A percentile compares a stretch with the other conserved stretches of the same genome.
Evolutionary conservation across 148 eudicot species (phyloP).

Genomic region (Vaccinium corymbosum): DNA sequence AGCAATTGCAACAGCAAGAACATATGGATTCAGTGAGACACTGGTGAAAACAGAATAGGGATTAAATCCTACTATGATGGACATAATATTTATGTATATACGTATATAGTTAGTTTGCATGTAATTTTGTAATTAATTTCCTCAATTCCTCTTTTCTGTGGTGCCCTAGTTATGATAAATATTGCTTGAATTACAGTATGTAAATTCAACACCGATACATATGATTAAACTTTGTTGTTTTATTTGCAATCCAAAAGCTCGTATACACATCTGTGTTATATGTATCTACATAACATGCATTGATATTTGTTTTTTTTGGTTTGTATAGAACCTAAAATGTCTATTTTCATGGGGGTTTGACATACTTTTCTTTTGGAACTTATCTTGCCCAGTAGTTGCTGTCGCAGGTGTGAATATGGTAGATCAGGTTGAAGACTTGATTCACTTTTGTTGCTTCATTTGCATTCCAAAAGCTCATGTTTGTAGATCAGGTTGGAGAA

Average conservation of each 20-base stretch:
- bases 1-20: slow-evolving; percentile 24
- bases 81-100: background rate
- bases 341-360: no score
- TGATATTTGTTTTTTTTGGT: no score
- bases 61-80: background rate
- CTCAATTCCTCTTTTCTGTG: background rate
- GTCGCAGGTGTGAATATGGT: no score
- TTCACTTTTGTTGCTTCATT: background rate
- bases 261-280: no score
- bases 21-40: slow-evolving; percentile 7
- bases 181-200: background rate
- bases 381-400: no score
- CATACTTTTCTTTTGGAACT: no score
- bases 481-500: background rate
- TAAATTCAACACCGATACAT: background rate
- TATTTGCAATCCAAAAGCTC: background rate
- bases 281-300: no score
- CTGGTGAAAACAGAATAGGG: background rate
- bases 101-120: background rate
- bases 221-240: background rate
- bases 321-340: no score
- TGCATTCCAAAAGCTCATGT: background rate
- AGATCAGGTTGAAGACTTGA: background rate
- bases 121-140: background rate
- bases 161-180: background rate